Base-by-base conservation (phyloP, 176 grass and related monocot species). In the Hsuehochloa calcarea region DNA sequence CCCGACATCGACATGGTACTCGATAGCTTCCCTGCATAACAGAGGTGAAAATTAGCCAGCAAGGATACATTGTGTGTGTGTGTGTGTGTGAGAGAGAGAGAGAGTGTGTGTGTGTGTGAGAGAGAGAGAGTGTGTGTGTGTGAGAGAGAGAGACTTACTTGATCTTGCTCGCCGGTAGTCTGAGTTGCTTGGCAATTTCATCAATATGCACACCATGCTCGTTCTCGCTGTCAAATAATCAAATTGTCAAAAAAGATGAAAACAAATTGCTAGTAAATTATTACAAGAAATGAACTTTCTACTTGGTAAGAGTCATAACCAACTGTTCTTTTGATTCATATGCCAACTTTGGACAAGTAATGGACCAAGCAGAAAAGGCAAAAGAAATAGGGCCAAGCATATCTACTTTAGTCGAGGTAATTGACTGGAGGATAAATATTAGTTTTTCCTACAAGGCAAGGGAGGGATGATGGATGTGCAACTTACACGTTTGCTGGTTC, bases 401-500 rank as follows among this genome's bases (percentile, higher is more conserved):
- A 82, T 20, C 4, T 70, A 52, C 41, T 70, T 62, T 3, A 31
- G 10, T 66, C 26, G 4, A 54, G 20, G 6, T 12, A 27, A 29
- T 14, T 19, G 27, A 79, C n/a, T 52, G 20, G 56, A 72, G 26
- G n/a, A 34, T 4, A 61, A 23, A 26, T 22, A 56, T 41, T 63
- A 34, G 20, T 52, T 16, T 52, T 81, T 77, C 50, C 52, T 69
- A 41, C 64, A 72, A 56, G 25, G 10, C 45, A 47, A 81, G 39
- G 38, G 8, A 69, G 60, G 76, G 65, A 35, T 10, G 20, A 65
- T 17, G 49, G 46, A 61, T 68, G 60, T 8, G 37, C 25, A 80
- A 87, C 91, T 93, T 85, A 98, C 96, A 95, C 20, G 81, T 85
- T 86, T 84, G 85, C 91, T 84, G 93, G 96, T 85, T 99, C 96